These are phyloP conservation scores for Linum usitatissimum DNA, from an alignment of 345 rosid species.

Conservation along the genomic window DNA sequence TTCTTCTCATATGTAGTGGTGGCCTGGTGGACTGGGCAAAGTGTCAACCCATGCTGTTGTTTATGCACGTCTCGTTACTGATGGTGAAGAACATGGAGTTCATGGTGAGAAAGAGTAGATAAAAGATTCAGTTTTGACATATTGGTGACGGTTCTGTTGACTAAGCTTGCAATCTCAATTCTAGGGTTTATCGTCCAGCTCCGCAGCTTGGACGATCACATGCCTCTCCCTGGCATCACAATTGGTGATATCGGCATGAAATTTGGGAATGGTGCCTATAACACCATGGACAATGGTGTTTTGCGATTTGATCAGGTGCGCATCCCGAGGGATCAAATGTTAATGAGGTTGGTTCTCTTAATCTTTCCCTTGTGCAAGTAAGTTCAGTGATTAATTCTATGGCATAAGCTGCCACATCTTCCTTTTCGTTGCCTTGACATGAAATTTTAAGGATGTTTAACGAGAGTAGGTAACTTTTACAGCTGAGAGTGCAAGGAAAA, in stretches of 20 bases:
- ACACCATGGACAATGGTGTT: slow-evolving; percentile 92
- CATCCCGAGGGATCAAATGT: slow-evolving; percentile 90
- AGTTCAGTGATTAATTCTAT: background rate
- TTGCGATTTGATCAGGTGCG: slow-evolving; percentile 83
- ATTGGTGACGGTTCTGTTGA: background rate
- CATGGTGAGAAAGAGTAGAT: slow-evolving; percentile 45
- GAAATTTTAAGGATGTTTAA: background rate
- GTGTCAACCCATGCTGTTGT: slow-evolving; percentile 82
- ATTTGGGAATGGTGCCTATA: slow-evolving; percentile 88
- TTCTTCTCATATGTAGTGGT: slow-evolving; percentile 47
- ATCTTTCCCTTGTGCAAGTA: background rate
- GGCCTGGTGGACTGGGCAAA: slow-evolving; percentile 99
- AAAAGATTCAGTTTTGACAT: background rate
- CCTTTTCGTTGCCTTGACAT: background rate
- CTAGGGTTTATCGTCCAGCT: slow-evolving; percentile 95
- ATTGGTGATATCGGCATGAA: slow-evolving; percentile 93
- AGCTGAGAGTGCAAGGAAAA: no score
- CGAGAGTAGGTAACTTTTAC: background rate
- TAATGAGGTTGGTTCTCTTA: slow-evolving; percentile 57
- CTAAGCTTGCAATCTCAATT: slow-evolving; percentile 22
- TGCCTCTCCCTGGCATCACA: slow-evolving; percentile 87
- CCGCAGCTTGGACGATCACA: slow-evolving; percentile 86
- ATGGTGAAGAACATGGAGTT: slow-evolving; percentile 72
- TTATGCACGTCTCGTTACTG: slow-evolving; percentile 77
- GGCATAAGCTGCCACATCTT: background rate